A percentile compares a stretch with the other conserved stretches of the same genome.
Conservation (phyloP, 139 green algal genomes). For the Haematococcus lacustris region DNA sequence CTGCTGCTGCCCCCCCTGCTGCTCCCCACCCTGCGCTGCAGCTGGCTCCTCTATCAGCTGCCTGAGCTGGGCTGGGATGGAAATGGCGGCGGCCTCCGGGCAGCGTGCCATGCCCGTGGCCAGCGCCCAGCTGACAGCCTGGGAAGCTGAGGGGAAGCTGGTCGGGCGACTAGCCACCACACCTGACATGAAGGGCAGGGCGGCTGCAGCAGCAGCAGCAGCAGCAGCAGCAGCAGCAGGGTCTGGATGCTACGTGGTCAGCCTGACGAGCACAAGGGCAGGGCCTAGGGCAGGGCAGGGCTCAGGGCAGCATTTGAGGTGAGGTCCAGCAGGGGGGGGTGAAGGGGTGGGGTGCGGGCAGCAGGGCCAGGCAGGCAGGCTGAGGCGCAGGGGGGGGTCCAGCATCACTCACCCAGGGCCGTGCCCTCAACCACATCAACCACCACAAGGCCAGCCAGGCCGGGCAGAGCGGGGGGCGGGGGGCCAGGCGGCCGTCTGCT, state of each 20-base stretch:
- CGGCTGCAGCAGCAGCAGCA: conserved; percentile 29
- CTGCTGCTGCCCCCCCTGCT: background rate
- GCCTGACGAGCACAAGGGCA: background rate
- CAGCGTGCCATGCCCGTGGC: conserved; percentile 36
- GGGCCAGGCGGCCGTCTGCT: no score
- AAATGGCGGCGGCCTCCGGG: conserved; percentile 51
- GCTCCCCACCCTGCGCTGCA: background rate
- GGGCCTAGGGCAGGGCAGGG: no score
- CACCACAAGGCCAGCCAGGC: conserved; percentile 70
- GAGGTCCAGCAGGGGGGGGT: no score
- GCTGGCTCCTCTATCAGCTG: no score
- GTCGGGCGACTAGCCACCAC: conserved; percentile 52
- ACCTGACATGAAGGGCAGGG: conserved; percentile 68
- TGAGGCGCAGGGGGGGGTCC: no score
- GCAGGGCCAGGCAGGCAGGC: no score
- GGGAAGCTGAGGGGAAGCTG: conserved; percentile 44
- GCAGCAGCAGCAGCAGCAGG: no score
- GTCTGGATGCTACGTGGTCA: background rate
- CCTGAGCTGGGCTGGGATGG: conserved; percentile 57
- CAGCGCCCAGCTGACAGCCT: conserved; percentile 60
- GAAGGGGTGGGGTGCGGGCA: no score
- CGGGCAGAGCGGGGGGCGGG: no score
- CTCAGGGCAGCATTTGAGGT: no score
- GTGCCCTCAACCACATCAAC: conserved; percentile 93
- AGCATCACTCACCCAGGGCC: conserved; percentile 47